Evolutionary conservation across 805 yeast genomes (phyloP).

Genomic region (Kodamaea jinghongensis): DNA sequence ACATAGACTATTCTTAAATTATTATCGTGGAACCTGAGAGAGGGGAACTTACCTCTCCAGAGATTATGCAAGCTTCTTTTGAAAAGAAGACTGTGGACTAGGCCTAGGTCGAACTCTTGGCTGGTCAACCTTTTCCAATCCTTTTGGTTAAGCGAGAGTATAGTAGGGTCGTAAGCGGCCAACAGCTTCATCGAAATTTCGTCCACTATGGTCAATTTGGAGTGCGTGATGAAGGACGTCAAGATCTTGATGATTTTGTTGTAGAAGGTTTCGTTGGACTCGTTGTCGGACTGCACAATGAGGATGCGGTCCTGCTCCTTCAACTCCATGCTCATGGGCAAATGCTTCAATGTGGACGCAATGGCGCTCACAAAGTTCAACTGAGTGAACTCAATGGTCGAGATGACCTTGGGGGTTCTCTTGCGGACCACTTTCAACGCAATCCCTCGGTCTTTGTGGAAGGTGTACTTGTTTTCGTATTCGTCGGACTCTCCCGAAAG

Average conservation of each 20-base stretch:
- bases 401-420: conserved; percentile 14
- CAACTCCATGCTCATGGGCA: conserved; percentile 40
- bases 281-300: conserved; percentile 17
- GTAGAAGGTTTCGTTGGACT: conserved; percentile 22
- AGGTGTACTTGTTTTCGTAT: conserved; percentile 30
- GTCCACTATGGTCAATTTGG: conserved; percentile 21
- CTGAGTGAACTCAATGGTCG: conserved; percentile 41
- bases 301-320: conserved; percentile 23
- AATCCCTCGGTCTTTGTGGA: conserved; percentile 36
- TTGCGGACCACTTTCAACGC: conserved; percentile 26
- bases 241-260: conserved; percentile 37
- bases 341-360: conserved; percentile 49
- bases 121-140: conserved; percentile 17
- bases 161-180: conserved; percentile 22
- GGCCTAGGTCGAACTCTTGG: conserved; percentile 8
- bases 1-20: conserved; percentile 43
- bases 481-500: conserved; percentile 6
- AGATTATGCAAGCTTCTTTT: conserved; percentile 41
- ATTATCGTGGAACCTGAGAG: conserved; percentile 15
- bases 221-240: conserved; percentile 36
- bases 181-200: conserved; percentile 12
- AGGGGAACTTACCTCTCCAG: conserved; percentile 49
- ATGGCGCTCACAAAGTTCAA: conserved; percentile 51
- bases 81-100: conserved; percentile 21
- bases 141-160: conserved; percentile 27